phyloP scores from a whole-genome alignment of 2,329 filamentous ascomycete genomes.

The Phoma sp. region DNA sequence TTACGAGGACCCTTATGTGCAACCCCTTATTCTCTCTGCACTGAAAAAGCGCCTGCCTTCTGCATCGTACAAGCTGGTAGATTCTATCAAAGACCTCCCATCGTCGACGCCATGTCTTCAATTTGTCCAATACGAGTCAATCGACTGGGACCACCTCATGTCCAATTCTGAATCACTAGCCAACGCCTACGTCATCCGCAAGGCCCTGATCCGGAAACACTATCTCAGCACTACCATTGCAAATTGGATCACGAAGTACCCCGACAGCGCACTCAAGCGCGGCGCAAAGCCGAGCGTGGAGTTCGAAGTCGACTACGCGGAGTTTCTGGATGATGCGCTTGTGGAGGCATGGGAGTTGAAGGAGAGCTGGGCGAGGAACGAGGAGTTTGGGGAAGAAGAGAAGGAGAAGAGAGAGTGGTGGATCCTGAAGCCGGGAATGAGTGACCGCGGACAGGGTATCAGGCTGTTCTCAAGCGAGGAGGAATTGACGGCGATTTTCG shows the following conservation, averaged over 20 bases:
- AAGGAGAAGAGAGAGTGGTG: constrained; percentile 75
- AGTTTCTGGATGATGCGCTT: constrained; percentile 93
- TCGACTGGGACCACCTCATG: constrained; percentile 81
- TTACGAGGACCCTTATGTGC: constrained; percentile 88
- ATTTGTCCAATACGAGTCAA: constrained; percentile 82
- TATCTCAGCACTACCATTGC: constrained; percentile 84
- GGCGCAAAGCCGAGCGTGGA: constrained; percentile 81
- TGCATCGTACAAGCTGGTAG: constrained; percentile 62
- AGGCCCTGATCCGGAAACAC: constrained; percentile 95
- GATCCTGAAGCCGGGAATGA: constrained; percentile 98
- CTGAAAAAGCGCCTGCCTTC: constrained; percentile 66
- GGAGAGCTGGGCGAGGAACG: constrained; percentile 77
- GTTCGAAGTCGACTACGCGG: constrained; percentile 95
- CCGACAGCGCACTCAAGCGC: constrained; percentile 68
- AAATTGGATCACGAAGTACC: constrained; percentile 86
- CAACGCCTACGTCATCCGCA: constrained; percentile 94
- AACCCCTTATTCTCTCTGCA: constrained; percentile 80
- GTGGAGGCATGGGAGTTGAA: constrained; percentile 87
- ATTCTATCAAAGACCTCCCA: constrained; percentile 56
- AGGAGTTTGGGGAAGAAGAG: constrained; percentile 47
- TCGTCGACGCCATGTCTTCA: constrained; percentile 67
- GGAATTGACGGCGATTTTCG: constrained; percentile 85
- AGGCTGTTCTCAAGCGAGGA: constrained; percentile 84
- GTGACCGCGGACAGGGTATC: constrained; percentile 92
- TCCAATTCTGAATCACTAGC: constrained; percentile 68